Base-by-base conservation (phyloP, 2,329 filamentous ascomycete genomes). In the Aspergillus sojae region DNA sequence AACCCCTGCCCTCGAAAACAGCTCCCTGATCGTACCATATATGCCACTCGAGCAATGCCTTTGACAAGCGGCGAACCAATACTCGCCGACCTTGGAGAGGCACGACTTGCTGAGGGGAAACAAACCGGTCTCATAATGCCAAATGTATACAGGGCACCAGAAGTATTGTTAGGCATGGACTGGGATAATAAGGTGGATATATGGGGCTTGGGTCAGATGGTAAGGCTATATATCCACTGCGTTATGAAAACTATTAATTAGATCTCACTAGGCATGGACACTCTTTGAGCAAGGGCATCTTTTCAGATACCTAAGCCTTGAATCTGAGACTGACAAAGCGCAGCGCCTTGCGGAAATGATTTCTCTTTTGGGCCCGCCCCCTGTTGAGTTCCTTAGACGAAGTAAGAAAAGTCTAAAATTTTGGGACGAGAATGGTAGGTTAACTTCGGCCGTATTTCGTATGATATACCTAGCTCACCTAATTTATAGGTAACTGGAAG, bases 51-150 rank as follows among this genome's bases (percentile, higher is more conserved):
- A 11, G 64, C 65, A 46, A 71, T 72, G 65, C 76, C 77, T 9
- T 68, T 74, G 11, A 65, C 60, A 4, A 65, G 58, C 34, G 78
- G 78, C 1, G 69, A 66, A 1, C 75, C 76, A 0, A 72, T 83
- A 0, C 72, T 83, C 1, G 80, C 81, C 61, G 82, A 84, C 66
- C 79, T 84, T 54, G 82, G 81, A 23, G 77, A 80, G 0, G 81
- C 79, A 14, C 74, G 80, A 19, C 0, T 52, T 1, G 78, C 78
- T 3, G 73, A 77, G 14, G 52, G 54, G n/a, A 72, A 76, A 56
- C 77, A 80, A 58, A 43, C 48, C 19, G 65, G 63, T 0, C 62
- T 62, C 5, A 67, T 68, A 11, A 69, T 68, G 67, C 70, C 68
- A 23, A 52, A 54, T 58, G 54, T 68, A 30, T 72, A 72, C 30